A percentile compares a stretch with the other conserved stretches of the same genome.
These are phyloP conservation scores for Saturnispora mendoncae DNA, from an alignment of 805 yeast species.

Conservation along the genomic window DNA sequence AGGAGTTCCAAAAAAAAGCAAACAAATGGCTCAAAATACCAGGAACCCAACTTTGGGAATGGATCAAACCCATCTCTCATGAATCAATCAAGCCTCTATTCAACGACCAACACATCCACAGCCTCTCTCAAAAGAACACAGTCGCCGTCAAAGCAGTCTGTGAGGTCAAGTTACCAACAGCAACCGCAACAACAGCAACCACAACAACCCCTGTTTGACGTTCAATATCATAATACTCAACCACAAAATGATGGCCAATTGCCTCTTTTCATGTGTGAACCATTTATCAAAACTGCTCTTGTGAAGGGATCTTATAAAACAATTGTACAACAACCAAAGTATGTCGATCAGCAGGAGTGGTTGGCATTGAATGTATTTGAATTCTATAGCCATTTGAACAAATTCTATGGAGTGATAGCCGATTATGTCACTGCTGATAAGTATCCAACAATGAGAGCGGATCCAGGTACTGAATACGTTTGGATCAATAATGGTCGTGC, in stretches of 20 bases:
- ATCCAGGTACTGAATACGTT: conserved; percentile 79
- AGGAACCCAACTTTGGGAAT: conserved; percentile 14
- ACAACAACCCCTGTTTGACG: conserved; percentile 15
- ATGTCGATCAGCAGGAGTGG: conserved; percentile 95
- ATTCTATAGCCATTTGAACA: conserved; percentile 73
- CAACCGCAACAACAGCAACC: conserved; percentile 17
- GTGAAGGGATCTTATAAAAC: conserved; percentile 96
- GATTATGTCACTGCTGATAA: conserved; percentile 87
- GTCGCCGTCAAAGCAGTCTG: conserved; percentile 39
- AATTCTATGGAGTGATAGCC: conserved; percentile 81
- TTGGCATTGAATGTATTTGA: conserved; percentile 88
- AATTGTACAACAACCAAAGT: conserved; percentile 88
- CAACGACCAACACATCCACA: conserved; percentile 37
- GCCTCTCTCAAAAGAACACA: conserved; percentile 39
- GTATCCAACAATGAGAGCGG: conserved; percentile 93
- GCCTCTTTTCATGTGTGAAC: conserved; percentile 80
- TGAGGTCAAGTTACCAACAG: conserved; percentile 30
- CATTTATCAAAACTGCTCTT: conserved; percentile 85
- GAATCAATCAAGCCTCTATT: conserved; percentile 22
- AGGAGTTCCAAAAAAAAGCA: conserved; percentile 33
- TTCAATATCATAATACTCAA: conserved; percentile 12
- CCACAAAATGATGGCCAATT: conserved; percentile 20
- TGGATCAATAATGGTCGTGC: conserved; percentile 74
- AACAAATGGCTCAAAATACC: conserved; percentile 15
- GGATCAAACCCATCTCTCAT: conserved; percentile 16